Evolutionary conservation across 129 eudicot species (phyloP).

Genomic region (Escallonia rubra): DNA sequence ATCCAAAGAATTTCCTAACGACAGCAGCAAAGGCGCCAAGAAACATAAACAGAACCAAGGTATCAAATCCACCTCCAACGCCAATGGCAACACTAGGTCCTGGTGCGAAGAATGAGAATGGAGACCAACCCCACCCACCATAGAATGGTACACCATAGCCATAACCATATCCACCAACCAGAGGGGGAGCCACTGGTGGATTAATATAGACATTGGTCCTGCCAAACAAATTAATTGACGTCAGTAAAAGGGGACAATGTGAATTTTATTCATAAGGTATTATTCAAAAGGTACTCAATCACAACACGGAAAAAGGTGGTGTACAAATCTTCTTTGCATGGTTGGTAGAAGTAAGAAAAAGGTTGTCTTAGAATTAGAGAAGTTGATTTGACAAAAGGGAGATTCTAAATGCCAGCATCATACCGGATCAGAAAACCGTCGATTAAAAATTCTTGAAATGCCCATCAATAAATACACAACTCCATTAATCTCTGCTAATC

Average conservation of each 20-base stretch:
- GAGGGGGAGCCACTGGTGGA: conserved; percentile 86
- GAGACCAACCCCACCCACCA: conserved; percentile 94
- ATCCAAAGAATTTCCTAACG: conserved; percentile 55
- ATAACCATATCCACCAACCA: conserved; percentile 82
- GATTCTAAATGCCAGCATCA: no score
- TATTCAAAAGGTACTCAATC: no score
- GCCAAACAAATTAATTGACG: conserved; percentile 6
- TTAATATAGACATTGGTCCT: conserved; percentile 86
- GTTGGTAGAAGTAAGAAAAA: no score
- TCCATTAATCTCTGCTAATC: no score
- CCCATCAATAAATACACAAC: no score
- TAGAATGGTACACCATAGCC: conserved; percentile 57
- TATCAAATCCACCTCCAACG: conserved; percentile 88
- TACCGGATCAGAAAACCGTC: no score
- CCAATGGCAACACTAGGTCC: conserved; percentile 91
- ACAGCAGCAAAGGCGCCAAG: conserved; percentile 85
- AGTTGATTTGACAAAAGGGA: no score
- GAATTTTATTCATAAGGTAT: neutral
- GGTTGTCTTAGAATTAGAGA: no score
- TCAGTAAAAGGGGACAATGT: neutral
- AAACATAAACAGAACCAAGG: conserved; percentile 53
- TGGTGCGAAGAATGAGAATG: conserved; percentile 89
- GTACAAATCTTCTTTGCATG: no score
- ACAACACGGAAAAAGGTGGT: no score
- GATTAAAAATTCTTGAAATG: no score